A percentile compares a stretch with the other conserved stretches of the same genome.
Evolutionary conservation across 2,329 filamentous ascomycete species (phyloP).

Genomic region (Coniochaeta sp.): DNA sequence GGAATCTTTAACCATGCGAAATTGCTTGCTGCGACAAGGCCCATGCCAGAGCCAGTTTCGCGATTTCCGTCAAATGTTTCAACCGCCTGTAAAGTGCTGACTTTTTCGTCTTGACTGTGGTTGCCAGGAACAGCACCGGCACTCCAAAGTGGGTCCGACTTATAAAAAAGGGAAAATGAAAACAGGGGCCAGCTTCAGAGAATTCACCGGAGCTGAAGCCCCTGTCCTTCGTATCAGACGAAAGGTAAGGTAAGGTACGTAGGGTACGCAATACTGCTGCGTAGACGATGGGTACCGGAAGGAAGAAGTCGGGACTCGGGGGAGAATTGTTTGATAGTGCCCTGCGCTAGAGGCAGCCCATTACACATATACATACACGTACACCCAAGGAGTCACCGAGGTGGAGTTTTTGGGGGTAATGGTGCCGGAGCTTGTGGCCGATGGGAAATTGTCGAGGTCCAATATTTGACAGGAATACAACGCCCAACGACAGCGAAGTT

Average conservation of each 20-base stretch:
- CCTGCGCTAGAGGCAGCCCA: neutral
- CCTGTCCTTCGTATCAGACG: neutral
- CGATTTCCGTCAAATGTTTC: constrained; percentile 1
- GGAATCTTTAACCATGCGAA: neutral
- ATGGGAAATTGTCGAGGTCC: neutral
- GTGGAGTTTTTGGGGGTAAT: neutral
- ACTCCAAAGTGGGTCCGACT: neutral
- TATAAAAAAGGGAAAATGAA: neutral
- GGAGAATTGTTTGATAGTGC: neutral
- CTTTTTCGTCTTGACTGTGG: neutral
- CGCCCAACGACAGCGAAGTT: neutral
- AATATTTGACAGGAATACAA: neutral
- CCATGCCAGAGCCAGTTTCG: constrained; percentile 2
- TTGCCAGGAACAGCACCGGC: neutral
- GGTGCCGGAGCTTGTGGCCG: neutral
- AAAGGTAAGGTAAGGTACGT: neutral
- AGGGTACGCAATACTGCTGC: too few species aligned
- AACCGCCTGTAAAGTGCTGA: neutral
- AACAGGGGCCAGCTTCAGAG: neutral
- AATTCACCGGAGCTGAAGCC: neutral
- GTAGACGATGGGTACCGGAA: neutral
- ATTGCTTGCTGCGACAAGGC: neutral
- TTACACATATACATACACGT: too few species aligned
- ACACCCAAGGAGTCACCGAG: neutral
- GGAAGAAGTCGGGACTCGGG: neutral